Percentiles rank a stretch among this genome's conserved stretches.
Evolutionary conservation across 305 asterid genomes (phyloP).

Genomic region (Fraxinus sp.): DNA sequence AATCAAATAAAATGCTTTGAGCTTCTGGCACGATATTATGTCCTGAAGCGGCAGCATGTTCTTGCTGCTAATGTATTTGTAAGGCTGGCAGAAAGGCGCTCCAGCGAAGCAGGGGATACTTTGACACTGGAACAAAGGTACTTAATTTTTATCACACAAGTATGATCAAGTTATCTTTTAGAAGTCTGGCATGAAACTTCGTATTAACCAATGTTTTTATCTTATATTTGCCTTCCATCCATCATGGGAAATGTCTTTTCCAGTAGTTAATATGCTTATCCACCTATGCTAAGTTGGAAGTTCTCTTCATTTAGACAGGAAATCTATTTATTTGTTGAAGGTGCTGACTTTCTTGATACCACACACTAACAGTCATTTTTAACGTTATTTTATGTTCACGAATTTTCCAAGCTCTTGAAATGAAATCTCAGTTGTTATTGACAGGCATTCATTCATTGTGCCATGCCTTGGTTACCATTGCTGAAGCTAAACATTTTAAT

Average conservation of each 20-base stretch:
- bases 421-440: neutral
- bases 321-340: neutral
- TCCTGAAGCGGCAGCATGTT: slow-evolving; percentile 82
- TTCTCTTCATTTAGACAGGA: neutral
- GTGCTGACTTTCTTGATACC: neutral
- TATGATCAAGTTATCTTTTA: neutral
- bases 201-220: neutral
- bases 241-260: neutral
- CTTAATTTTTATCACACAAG: slow-evolving; percentile 22
- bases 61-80: slow-evolving; percentile 94
- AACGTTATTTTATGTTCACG: neutral
- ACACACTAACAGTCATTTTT: neutral
- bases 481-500: neutral
- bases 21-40: slow-evolving; percentile 91
- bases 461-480: neutral
- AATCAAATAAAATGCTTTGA: slow-evolving; percentile 73
- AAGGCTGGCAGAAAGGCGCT: slow-evolving; percentile 87
- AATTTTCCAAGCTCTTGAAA: neutral
- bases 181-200: slow-evolving; percentile 15
- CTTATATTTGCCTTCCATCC: neutral
- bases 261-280: neutral
- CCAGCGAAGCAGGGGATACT: slow-evolving; percentile 62
- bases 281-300: neutral
- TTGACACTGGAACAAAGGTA: slow-evolving; percentile 94
- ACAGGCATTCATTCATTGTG: neutral